Evolutionary conservation across 2,329 filamentous ascomycete species (phyloP).

Genomic region (Fusarium torulosum): DNA sequence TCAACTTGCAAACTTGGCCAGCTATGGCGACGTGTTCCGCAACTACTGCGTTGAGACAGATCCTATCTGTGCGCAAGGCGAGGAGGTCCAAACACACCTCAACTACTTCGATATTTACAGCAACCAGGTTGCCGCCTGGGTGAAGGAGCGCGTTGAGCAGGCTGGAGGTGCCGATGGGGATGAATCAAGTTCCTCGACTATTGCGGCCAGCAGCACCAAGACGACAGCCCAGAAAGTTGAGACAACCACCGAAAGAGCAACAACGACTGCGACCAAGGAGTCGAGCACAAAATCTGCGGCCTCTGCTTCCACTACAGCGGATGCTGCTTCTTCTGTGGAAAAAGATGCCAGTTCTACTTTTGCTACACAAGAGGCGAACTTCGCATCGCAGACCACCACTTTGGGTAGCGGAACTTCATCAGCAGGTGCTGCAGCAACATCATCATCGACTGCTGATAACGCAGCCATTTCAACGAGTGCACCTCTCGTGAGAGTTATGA

Average conservation of each 20-base stretch:
- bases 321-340: neutral
- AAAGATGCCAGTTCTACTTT: neutral
- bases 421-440: constrained; percentile 6
- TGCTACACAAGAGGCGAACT: neutral
- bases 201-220: constrained; percentile 8
- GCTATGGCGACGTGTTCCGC: constrained; percentile 11
- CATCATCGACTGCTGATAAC: constrained; percentile 15
- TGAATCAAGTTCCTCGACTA: neutral
- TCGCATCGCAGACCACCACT: neutral
- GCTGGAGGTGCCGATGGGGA: neutral
- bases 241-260: neutral
- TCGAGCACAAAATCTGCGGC: neutral
- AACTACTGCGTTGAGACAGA: constrained; percentile 22
- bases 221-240: neutral
- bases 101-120: constrained; percentile 25
- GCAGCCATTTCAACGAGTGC: constrained; percentile 9
- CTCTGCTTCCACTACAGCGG: neutral
- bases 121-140: constrained; percentile 14
- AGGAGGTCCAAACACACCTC: constrained; percentile 14
- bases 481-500: constrained; percentile 11
- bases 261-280: neutral
- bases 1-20: constrained; percentile 18
- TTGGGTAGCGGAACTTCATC: constrained; percentile 7
- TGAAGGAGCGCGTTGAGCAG: constrained; percentile 10
- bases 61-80: constrained; percentile 14